Evolutionary conservation across 805 yeast genomes (phyloP), one percentile per base, ranked within the genome.

Genomic region (Candida sithepensis): DNA sequence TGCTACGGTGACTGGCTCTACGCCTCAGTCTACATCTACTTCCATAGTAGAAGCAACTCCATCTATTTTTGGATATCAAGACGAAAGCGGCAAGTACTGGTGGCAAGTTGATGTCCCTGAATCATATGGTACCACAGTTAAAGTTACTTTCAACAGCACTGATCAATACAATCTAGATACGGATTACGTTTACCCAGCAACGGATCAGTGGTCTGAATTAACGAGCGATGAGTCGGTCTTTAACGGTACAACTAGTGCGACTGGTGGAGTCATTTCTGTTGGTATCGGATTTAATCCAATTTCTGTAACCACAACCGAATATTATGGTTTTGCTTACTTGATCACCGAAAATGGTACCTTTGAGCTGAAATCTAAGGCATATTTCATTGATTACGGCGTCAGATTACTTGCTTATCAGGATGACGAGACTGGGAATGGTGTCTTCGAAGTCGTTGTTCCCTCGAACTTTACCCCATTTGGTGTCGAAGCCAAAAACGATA

Each of bases 391-490:
- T 5, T 6, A 10, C n/a, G 42, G 22, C 7, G 19, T 40, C 7
- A 40, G 42, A 24, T 4, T 40, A 13, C 18, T 26, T 18, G 46
- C 47, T 6, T 43, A 24, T 41, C 49, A 43, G 21, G 24, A 42
- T 24, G 43, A 43, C 18, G 33, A 28, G 21, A n/a, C 46, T n/a
- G 52, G 49, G 9, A 24, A 41, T 39, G 52, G 49, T 18, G 39
- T 49, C 32, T 49, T 49, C 30, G 47, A 49, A 30, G 43, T 49
- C 32, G 41, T 41, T 33, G 40, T 49, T 6, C 52, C 52, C 9
- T 46, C 49, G 19, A 41, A 41, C 12, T 49, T 21, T 43, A 43
- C 47, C 8, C 52, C 52, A 14, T 49, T 49, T 41, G 49, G 49
- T 13, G 37, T 49, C 21, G 13, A 32, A 3, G 49, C 44, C 2